Evolutionary conservation across 371 early-diverging fungal species (phyloP).

Genomic region (Mucor sp.): DNA sequence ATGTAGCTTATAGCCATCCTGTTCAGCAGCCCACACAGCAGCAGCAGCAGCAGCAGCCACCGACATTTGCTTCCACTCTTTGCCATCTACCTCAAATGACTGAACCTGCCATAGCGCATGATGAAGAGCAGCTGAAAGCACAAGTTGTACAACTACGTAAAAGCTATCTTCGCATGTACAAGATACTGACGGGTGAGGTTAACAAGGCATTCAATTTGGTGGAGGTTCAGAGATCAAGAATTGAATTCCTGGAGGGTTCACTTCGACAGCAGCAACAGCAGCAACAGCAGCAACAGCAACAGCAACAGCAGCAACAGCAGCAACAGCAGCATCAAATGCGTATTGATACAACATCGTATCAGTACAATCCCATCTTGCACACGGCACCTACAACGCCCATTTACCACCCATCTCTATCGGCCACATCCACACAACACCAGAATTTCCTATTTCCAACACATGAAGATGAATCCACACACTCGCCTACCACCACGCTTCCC

Average conservation of each 20-base stretch:
- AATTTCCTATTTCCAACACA: neutral
- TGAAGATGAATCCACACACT: neutral
- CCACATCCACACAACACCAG: neutral
- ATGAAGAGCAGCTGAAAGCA: constrained; percentile 14
- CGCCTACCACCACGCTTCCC: neutral
- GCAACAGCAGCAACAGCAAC: neutral
- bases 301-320: neutral
- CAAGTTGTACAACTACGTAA: constrained; percentile 9
- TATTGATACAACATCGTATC: neutral
- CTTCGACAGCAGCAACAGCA: constrained; percentile 8
- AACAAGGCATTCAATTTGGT: constrained; percentile 16
- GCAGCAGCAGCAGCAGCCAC: neutral
- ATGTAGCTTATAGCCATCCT: neutral
- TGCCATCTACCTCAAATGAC: neutral
- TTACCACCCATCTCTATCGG: neutral
- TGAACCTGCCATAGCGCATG: neutral
- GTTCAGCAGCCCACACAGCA: neutral
- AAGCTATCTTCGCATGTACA: constrained; percentile 14
- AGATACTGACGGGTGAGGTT: constrained; percentile 19
- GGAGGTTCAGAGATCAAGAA: constrained; percentile 15
- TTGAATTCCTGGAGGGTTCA: constrained; percentile 15
- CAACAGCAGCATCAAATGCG: neutral
- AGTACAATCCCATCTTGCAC: neutral
- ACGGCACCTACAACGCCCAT: constrained; percentile 6
- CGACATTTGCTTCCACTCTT: neutral